Conservation (phyloP, 495 filamentous ascomycete species). For the Penicillium desertorum region DNA sequence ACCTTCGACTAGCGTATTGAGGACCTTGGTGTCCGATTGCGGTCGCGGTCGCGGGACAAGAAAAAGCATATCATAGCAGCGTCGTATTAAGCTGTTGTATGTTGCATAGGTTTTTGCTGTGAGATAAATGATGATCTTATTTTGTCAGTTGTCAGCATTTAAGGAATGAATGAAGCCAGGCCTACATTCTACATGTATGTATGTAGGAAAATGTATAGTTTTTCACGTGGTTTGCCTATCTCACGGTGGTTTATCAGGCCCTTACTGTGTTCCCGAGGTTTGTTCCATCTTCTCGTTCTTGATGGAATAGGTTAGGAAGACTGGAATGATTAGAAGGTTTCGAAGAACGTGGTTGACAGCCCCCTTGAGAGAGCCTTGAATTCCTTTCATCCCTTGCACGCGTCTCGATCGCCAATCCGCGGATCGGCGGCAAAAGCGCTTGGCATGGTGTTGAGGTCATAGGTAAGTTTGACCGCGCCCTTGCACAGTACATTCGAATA, state of each 20-base stretch:
- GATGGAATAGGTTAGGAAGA: neutral
- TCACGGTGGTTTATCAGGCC: no score
- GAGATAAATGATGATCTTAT: no score
- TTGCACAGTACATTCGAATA: slow-evolving; percentile 31
- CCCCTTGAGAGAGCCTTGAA: neutral
- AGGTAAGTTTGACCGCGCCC: slow-evolving; percentile 2
- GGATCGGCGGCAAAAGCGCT: slow-evolving; percentile 13
- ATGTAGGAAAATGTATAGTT: no score
- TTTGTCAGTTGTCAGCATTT: no score
- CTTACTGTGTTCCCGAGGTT: neutral
- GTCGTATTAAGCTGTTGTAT: no score
- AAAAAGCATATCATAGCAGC: no score
- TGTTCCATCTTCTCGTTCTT: neutral
- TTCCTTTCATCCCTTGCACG: neutral
- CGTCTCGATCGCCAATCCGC: slow-evolving; percentile 16
- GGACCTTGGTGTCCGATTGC: slow-evolving; percentile 40
- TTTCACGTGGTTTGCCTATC: no score
- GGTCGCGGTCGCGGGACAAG: slow-evolving; percentile 4
- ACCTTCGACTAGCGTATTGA: slow-evolving; percentile 25
- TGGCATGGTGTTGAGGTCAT: slow-evolving; percentile 17
- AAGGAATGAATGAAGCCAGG: no score
- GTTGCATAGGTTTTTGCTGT: no score
- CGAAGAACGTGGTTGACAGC: slow-evolving; percentile 3
- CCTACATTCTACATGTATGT: no score
- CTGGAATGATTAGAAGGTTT: neutral